Conservation (phyloP, 306 rosid genomes). For the Malus asiatica region DNA sequence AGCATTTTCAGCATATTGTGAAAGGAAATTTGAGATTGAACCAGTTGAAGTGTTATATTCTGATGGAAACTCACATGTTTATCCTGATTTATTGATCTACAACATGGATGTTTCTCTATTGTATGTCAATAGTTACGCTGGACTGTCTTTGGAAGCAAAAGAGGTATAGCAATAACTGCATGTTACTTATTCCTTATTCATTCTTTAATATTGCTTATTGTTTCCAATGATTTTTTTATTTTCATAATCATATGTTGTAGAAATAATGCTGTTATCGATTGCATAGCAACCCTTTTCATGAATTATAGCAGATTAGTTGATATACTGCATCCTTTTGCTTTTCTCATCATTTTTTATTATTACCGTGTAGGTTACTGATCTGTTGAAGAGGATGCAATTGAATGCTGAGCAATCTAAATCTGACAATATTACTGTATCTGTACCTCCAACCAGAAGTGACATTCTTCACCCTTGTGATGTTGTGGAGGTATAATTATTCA, state of each 20-base stretch:
- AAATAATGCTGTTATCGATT: background rate
- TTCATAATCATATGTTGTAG: background rate
- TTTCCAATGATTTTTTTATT: background rate
- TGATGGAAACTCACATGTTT: conserved; percentile 61
- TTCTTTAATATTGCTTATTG: background rate
- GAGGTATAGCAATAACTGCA: conserved; percentile 36
- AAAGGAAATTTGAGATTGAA: conserved; percentile 68
- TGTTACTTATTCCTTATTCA: background rate
- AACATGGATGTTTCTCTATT: conserved; percentile 77
- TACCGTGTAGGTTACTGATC: conserved; percentile 56
- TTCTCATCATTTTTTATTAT: background rate
- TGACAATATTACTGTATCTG: conserved; percentile 42
- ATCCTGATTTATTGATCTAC: conserved; percentile 82
- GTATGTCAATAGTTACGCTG: conserved; percentile 58
- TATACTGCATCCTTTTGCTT: background rate
- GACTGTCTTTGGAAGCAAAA: conserved; percentile 67
- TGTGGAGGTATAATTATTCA: conserved; percentile 60
- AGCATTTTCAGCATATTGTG: conserved; percentile 62
- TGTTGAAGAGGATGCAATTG: conserved; percentile 84
- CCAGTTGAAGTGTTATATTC: conserved; percentile 81
- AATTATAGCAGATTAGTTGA: background rate
- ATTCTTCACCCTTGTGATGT: conserved; percentile 94
- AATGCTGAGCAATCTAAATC: conserved; percentile 43
- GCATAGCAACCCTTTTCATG: too few relatives aligned
- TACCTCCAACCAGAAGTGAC: conserved; percentile 93